Conservation (phyloP, 345 rosid genomes). For the Arabidopsis suecica region DNA sequence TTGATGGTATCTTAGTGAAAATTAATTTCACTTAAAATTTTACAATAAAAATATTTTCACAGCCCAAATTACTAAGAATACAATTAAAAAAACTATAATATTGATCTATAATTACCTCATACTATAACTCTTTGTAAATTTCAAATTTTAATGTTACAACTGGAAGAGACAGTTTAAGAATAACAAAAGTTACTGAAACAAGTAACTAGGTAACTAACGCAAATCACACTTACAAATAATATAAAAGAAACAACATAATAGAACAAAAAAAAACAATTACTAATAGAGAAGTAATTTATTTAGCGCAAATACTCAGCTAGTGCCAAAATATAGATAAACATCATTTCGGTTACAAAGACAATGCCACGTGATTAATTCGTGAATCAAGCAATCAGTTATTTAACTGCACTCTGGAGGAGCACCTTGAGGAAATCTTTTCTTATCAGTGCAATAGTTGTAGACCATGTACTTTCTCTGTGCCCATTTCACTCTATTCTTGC, state of each 20-base stretch:
- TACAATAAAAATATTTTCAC: too few relatives aligned
- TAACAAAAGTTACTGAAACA: not conserved
- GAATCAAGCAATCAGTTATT: not conserved
- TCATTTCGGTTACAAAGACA: conserved; percentile 14
- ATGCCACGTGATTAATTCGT: conserved; percentile 10
- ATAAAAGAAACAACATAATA: not conserved
- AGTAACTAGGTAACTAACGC: not conserved
- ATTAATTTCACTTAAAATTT: too few relatives aligned
- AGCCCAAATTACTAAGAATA: too few relatives aligned
- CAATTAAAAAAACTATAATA: too few relatives aligned
- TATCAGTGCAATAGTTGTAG: conserved; percentile 34
- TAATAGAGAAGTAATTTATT: not conserved
- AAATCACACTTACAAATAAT: conserved; percentile 2
- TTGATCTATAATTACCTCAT: too few relatives aligned
- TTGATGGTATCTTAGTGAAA: too few relatives aligned
- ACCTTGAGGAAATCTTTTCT: conserved; percentile 43
- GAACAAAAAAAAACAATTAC: not conserved
- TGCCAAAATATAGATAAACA: not conserved
- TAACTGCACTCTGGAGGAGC: conserved; percentile 38
- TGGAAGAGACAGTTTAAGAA: not conserved
- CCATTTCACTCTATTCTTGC: conserved; percentile 8
- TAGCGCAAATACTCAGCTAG: not conserved
- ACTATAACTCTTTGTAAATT: not conserved
- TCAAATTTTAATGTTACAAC: not conserved
- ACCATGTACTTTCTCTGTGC: not conserved